Evolutionary conservation across 2,329 filamentous ascomycete genomes (phyloP), one percentile per base, ranked within the genome.

Genomic region (Penicillium sp.): DNA sequence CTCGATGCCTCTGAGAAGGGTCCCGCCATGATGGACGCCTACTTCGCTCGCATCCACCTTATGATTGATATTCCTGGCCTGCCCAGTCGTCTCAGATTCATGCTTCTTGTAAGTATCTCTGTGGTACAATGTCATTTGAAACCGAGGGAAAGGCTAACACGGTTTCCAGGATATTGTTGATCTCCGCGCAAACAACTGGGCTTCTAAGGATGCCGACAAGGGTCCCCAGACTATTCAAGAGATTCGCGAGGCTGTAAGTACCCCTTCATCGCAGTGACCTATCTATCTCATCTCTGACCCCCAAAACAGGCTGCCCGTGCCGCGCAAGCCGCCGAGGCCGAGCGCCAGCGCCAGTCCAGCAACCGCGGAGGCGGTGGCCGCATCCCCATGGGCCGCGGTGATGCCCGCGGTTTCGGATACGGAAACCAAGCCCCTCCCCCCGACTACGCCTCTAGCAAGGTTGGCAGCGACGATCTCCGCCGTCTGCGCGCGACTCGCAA

Each of bases 201-300:
- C 82, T 57, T 91, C 90, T 53, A 97, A 96, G 81, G 91, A 96
- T 71, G 78, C 80, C 50, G 89, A 92, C 77, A 97, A 97, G 81
- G 94, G 94, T 35, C 94, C 94, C 55, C 97, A 97, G 86, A 99
- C 94, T 8, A 88, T 99, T 49, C 86, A 91, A 4, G 90, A 97
- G 77, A 90, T 99, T 63, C 90, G 91, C 71, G 88, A 87, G 63
- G 88, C 91, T 76, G 85, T 86, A 78, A 68, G 81, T 75, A 10
- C n/a, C 26, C 30, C 32, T 16, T 32, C 19, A 5, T 42, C 32
- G 1, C 18, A 8, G 3, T 34, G 29, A 18, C 45, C 40, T 47
- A 43, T 53, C 23, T 47, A 53, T 36, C 46, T 55, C 53, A 47
- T 34, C n/a, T 55, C 55, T 36, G 49, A 53, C 47, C 42, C 13